Conservation (phyloP, 371 early-diverging fungal genomes). For the Dinochytrium kinnereticum region DNA sequence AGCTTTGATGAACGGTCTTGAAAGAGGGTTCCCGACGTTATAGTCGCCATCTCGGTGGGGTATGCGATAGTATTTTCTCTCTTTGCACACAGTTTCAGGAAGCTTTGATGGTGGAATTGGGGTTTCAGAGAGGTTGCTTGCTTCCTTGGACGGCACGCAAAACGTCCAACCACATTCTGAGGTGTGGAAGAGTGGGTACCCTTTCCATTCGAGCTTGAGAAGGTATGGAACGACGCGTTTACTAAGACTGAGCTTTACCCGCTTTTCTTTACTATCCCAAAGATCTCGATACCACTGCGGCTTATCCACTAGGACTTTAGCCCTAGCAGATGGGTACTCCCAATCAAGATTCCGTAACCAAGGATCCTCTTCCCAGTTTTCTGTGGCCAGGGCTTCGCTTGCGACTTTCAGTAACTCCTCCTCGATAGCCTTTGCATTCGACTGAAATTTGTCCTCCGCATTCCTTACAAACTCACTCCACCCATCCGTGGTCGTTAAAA, state of each 20-base stretch:
- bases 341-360: constrained; percentile 93
- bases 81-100: constrained; percentile 42
- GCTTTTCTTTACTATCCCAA: constrained; percentile 64
- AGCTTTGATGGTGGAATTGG: constrained; percentile 34
- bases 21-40: constrained; percentile 87
- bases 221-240: constrained; percentile 82
- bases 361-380: constrained; percentile 60
- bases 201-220: constrained; percentile 83
- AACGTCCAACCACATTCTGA: constrained; percentile 81
- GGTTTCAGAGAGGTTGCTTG: neutral
- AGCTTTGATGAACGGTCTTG: constrained; percentile 75
- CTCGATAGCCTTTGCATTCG: constrained; percentile 63
- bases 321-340: constrained; percentile 53
- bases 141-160: constrained; percentile 60
- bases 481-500: constrained; percentile 77
- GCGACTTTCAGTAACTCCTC: constrained; percentile 68
- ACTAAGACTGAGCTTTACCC: constrained; percentile 70
- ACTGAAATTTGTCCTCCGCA: constrained; percentile 59
- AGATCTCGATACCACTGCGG: constrained; percentile 90
- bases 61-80: constrained; percentile 60
- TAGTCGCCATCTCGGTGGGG: constrained; percentile 90
- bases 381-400: constrained; percentile 62
- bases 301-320: constrained; percentile 32
- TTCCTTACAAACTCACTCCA: constrained; percentile 67
- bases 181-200: constrained; percentile 78